Conservation (phyloP, 2,329 filamentous ascomycete species). For the Colletotrichum melonis region DNA sequence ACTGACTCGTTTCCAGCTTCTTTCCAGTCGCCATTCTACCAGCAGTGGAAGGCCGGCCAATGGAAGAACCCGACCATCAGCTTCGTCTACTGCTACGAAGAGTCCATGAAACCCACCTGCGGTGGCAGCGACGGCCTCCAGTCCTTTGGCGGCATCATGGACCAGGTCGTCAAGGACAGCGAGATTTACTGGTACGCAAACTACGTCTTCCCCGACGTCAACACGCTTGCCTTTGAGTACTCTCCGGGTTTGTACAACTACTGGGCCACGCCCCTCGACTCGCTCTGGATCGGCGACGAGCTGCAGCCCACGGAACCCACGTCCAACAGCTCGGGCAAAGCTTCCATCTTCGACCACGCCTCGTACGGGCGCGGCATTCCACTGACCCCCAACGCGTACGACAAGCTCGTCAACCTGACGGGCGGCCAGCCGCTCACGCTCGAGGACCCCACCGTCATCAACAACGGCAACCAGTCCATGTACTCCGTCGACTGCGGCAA, state of each 20-base stretch:
- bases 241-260: constrained; percentile 37
- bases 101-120: constrained; percentile 29
- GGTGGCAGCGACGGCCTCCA: constrained; percentile 37
- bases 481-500: constrained; percentile 36
- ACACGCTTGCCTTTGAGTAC: constrained; percentile 36
- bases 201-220: constrained; percentile 35
- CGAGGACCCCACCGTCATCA: constrained; percentile 29
- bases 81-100: constrained; percentile 37
- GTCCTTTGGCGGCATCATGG: constrained; percentile 35
- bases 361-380: constrained; percentile 36
- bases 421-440: constrained; percentile 27
- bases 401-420: constrained; percentile 33
- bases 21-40: constrained; percentile 37
- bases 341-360: constrained; percentile 38
- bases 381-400: constrained; percentile 35
- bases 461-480: constrained; percentile 36
- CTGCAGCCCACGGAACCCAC: constrained; percentile 33
- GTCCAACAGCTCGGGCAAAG: constrained; percentile 33
- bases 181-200: constrained; percentile 44
- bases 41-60: constrained; percentile 35
- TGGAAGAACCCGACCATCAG: constrained; percentile 30
- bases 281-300: constrained; percentile 35
- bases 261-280: constrained; percentile 35
- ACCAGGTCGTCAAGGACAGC: constrained; percentile 40
- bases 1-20: constrained; percentile 8